Base-by-base conservation (phyloP, 169 alveolate genomes). In the Plasmodium malariae region DNA sequence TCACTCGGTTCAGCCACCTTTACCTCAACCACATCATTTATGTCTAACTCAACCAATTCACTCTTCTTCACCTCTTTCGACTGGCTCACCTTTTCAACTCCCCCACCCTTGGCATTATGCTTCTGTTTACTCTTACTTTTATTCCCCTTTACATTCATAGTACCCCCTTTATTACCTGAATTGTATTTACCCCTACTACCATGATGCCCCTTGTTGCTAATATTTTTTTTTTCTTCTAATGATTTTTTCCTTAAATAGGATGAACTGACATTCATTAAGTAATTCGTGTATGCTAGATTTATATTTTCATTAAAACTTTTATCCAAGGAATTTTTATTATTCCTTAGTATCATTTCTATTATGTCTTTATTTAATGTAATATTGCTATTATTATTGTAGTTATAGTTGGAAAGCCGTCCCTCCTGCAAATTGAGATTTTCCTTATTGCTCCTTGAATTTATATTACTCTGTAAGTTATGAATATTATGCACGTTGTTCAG, bases 291-390 rank as follows among this genome's bases (percentile, higher is more conserved):
- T 24, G 89, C 28, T 21, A 19, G 60, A 49, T 54, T 78, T 12
- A 78, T 17, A 17, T 3, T 63, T 0, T 78, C 78, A 54, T 28
- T 26, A 12, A 34, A 36, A 0, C 24, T 43, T 78, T 45, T 62
- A 32, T 69, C 89, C n/a, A 63, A 40, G 5, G 70, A 28, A 14
- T 62, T 7, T 55, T 78, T 78, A 48, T 78, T 78, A 51, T 78
- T 78, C 45, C 89, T 32, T 32, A 78, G 36, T 62, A 62, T 78
- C 76, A 45, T 78, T 63, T 78, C 89, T 32, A 78, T 49, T 45
- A 78, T 2, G 30, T 65, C 54, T 24, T 78, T 62, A 36, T 78
- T 78, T 12, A 78, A 30, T 0, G 51, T 78, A 36, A 60, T 24
- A 34, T 76, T 76, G 36, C 17, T 36, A 21, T n/a, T 60, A 59